Conservation (phyloP, 2,329 filamentous ascomycete genomes). For the Colletotrichum agaves region DNA sequence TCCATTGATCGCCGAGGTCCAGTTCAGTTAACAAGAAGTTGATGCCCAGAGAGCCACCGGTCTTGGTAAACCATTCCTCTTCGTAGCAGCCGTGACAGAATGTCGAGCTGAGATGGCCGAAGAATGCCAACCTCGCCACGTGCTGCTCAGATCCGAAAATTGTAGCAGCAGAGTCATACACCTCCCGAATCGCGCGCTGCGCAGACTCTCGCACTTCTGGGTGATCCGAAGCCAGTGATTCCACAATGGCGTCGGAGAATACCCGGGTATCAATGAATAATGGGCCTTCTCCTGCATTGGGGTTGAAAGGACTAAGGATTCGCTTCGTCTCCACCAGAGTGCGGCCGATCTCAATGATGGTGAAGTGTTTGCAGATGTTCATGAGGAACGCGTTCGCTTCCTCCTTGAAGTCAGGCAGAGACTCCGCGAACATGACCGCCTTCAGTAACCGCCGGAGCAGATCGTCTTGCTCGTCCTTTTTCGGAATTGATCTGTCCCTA, state of each 20-base stretch:
- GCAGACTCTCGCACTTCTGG: conserved; percentile 83
- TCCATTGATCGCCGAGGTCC: conserved; percentile 85
- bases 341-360: conserved; percentile 87
- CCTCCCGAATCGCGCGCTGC: conserved; percentile 78
- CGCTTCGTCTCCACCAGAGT: conserved; percentile 86
- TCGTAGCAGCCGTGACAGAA: conserved; percentile 97
- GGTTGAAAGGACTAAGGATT: conserved; percentile 81
- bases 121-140: conserved; percentile 83
- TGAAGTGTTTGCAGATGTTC: conserved; percentile 89
- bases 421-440: conserved; percentile 86
- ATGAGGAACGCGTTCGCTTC: conserved; percentile 80
- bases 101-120: conserved; percentile 80
- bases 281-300: conserved; percentile 85
- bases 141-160: conserved; percentile 82
- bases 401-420: conserved; percentile 81
- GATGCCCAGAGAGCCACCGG: conserved; percentile 91
- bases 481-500: conserved; percentile 82
- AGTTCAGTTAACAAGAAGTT: conserved; percentile 86
- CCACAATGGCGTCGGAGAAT: conserved; percentile 88
- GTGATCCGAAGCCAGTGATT: conserved; percentile 89
- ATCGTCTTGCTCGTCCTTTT: conserved; percentile 86
- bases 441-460: conserved; percentile 89
- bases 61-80: conserved; percentile 99
- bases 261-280: conserved; percentile 88
- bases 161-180: conserved; percentile 79